Conservation (phyloP, 2,329 filamentous ascomycete genomes). For the Hypoxylon sp. region DNA sequence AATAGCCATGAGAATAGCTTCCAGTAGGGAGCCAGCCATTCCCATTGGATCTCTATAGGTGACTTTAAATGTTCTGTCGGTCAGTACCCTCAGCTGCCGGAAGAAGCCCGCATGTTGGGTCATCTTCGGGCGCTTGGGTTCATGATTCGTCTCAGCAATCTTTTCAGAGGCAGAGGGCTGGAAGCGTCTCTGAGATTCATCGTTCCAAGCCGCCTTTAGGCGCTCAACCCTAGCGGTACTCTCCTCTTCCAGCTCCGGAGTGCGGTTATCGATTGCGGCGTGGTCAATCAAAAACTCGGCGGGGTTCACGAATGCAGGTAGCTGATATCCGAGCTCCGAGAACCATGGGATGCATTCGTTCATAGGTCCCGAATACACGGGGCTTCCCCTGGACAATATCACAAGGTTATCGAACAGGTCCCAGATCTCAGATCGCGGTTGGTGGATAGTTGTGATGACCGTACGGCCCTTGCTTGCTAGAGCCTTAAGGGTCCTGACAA, state of each 20-base stretch:
- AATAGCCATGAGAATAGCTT: slow-evolving; percentile 79
- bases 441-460: slow-evolving; percentile 81
- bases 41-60: slow-evolving; percentile 85
- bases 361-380: slow-evolving; percentile 76
- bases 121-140: slow-evolving; percentile 41
- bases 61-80: slow-evolving; percentile 76
- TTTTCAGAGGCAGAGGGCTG: slow-evolving; percentile 44
- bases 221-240: slow-evolving; percentile 72
- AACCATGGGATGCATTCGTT: slow-evolving; percentile 76
- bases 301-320: slow-evolving; percentile 82
- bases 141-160: slow-evolving; percentile 22
- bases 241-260: slow-evolving; percentile 73
- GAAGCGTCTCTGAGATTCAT: slow-evolving; percentile 55
- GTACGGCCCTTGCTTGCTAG: slow-evolving; percentile 78
- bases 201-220: slow-evolving; percentile 73
- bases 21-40: slow-evolving; percentile 77
- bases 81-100: slow-evolving; percentile 76
- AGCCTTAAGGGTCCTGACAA: slow-evolving; percentile 77
- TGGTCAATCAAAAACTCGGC: slow-evolving; percentile 83
- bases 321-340: slow-evolving; percentile 68
- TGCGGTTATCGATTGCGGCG: slow-evolving; percentile 80
- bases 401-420: slow-evolving; percentile 80
- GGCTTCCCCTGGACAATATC: slow-evolving; percentile 75
- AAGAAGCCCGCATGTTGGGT: slow-evolving; percentile 68
- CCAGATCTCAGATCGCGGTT: slow-evolving; percentile 86